Evolutionary conservation across 331 rosid genomes (phyloP), one percentile per base, ranked within the genome.

Genomic region (Stylosanthes scabra): DNA sequence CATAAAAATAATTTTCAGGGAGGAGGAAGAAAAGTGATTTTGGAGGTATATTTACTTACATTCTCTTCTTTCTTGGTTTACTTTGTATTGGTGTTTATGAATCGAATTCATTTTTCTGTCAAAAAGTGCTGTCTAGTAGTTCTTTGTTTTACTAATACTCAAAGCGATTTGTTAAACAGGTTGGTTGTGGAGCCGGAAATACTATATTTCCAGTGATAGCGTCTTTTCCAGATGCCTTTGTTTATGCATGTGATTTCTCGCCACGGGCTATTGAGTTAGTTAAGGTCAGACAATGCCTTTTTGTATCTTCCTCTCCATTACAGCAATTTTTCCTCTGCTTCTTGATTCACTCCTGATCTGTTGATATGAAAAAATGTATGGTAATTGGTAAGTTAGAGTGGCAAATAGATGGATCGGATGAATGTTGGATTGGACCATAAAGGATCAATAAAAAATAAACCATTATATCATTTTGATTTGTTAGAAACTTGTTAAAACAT

Each of bases 101-200:
- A 5, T 58, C 44, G 58, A 69, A 37, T 46, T 54, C 58, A 27
- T 37, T 39, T 78, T 52, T 52, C 52, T 29, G 9, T 64, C 54
- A 34, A 59, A 52, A 41, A 59, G 59, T 54, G 69, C 67, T 49
- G n/a, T n/a, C n/a, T n/a, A n/a, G n/a, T n/a, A n/a, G n/a, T n/a
- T n/a, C n/a, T n/a, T n/a, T n/a, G n/a, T n/a, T n/a, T n/a, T n/a
- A n/a, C n/a, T 52, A 56, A 46, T 49, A 59, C 61, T 47, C 39
- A 29, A 59, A 25, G 72, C 67, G 63, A 55, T 46, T 71, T 66
- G 16, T 55, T 63, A 25, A 63, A 75, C 93, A 94, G 99, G 86
- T 78, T 65, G 97, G 96, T 52, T 94, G 97, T 82, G 97, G 97
- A 83, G 93, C 95, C 70, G 99, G 97, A 73, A 94, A 94, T 80